Percentiles rank a stretch among this genome's conserved stretches.
Conservation (phyloP, 306 rosid genomes). For the Prinsepia uniflora region DNA sequence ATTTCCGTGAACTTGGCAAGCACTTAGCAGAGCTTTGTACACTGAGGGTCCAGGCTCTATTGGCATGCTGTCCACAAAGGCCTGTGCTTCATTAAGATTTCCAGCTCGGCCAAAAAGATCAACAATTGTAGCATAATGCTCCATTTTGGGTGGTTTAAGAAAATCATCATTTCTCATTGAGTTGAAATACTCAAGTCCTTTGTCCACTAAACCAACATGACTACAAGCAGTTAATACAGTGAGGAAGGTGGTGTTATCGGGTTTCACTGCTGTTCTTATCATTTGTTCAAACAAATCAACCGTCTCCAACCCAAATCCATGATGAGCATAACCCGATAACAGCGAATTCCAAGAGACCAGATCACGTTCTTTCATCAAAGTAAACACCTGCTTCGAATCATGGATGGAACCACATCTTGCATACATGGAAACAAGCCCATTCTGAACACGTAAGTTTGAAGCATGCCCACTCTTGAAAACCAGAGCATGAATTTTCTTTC, state of each 20-base stretch:
- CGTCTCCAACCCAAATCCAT: constrained; percentile 39
- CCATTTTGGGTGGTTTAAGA: constrained; percentile 33
- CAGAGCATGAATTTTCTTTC: constrained; percentile 44
- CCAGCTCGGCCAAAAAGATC: constrained; percentile 50
- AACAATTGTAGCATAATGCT: constrained; percentile 41
- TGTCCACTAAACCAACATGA: constrained; percentile 43
- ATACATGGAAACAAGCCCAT: constrained; percentile 54
- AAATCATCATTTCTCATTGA: constrained; percentile 31
- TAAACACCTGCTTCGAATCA: constrained; percentile 33
- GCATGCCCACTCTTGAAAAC: constrained; percentile 34
- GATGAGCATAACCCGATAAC: constrained; percentile 37
- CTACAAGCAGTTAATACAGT: constrained; percentile 46
- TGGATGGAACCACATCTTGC: constrained; percentile 41
- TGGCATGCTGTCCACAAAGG: constrained; percentile 37
- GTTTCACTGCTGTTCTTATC: constrained; percentile 33
- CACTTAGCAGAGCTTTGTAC: constrained; percentile 41
- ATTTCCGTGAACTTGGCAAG: constrained; percentile 45
- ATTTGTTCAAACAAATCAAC: constrained; percentile 39
- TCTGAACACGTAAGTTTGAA: constrained; percentile 32
- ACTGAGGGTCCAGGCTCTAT: constrained; percentile 35
- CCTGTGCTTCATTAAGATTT: constrained; percentile 44
- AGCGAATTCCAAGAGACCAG: constrained; percentile 41
- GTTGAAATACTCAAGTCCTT: constrained; percentile 41
- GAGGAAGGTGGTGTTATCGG: constrained; percentile 40
- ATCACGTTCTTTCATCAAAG: constrained; percentile 32